A percentile compares a stretch with the other conserved stretches of the same genome.
phyloP scores from a whole-genome alignment of 169 alveolate species.

The Cryptosporidium bovis region DNA sequence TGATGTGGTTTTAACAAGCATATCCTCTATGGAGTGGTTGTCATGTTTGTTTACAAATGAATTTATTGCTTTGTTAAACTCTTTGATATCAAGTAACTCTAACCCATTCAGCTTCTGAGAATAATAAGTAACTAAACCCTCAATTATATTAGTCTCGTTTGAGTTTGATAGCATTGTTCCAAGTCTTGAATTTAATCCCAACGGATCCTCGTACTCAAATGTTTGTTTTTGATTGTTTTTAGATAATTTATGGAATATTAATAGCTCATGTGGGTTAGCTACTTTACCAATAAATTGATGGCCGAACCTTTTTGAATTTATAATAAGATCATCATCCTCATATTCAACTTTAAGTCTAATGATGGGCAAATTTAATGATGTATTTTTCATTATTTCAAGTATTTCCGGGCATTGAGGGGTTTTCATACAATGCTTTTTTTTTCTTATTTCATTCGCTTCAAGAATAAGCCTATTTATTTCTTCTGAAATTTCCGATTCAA shows the following conservation, averaged over 20 bases:
- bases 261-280: constrained; percentile 84
- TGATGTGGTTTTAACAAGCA: neutral
- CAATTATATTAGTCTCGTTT: constrained; percentile 22
- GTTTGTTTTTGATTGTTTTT: neutral
- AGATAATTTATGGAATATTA: constrained; percentile 76
- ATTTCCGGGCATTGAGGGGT: constrained; percentile 25
- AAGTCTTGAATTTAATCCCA: constrained; percentile 12
- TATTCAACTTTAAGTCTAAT: constrained; percentile 53
- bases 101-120: constrained; percentile 28
- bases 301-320: constrained; percentile 85
- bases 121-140: constrained; percentile 9
- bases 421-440: neutral
- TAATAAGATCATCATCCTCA: constrained; percentile 39
- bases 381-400: constrained; percentile 2
- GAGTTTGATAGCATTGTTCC: neutral
- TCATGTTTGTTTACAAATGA: constrained; percentile 51
- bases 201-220: constrained; percentile 11
- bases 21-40: constrained; percentile 36
- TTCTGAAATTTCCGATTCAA: constrained; percentile 2
- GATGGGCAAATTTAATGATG: constrained; percentile 18
- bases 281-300: constrained; percentile 76
- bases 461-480: constrained; percentile 19
- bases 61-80: constrained; percentile 39
- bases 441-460: constrained; percentile 1
- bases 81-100: constrained; percentile 20